Percentiles rank a stretch among this genome's conserved stretches.
phyloP scores from a whole-genome alignment of 805 yeast species.

The Candida vartiovaarae region DNA sequence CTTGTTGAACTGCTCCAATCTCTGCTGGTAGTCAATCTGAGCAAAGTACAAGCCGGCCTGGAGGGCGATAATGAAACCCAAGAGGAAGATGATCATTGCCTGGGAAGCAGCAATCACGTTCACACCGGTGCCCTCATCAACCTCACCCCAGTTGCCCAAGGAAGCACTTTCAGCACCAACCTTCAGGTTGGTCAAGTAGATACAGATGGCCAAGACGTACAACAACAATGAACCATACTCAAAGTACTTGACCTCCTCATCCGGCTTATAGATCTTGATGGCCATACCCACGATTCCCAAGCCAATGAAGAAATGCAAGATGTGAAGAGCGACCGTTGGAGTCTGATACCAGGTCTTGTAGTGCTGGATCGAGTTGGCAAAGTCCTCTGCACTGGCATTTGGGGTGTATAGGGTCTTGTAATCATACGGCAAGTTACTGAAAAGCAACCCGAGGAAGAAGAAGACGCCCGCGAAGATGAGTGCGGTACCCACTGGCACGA shows the following conservation, averaged over 20 bases:
- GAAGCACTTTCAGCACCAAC: constrained; percentile 68
- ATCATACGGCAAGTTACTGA: constrained; percentile 79
- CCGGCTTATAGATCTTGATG: constrained; percentile 80
- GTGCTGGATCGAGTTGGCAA: constrained; percentile 59
- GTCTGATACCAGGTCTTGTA: constrained; percentile 67
- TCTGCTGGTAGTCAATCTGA: constrained; percentile 44
- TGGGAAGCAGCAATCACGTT: constrained; percentile 89
- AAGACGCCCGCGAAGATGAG: constrained; percentile 41
- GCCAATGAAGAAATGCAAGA: constrained; percentile 51
- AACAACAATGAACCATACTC: constrained; percentile 85
- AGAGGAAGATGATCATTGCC: constrained; percentile 61
- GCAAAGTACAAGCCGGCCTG: constrained; percentile 92
- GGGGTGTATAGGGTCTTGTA: constrained; percentile 62
- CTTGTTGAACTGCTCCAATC: constrained; percentile 27
- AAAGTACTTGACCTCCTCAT: constrained; percentile 75
- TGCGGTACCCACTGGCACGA: constrained; percentile 40
- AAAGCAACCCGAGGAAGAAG: constrained; percentile 74
- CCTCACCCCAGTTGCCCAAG: constrained; percentile 89
- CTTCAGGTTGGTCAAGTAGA: constrained; percentile 81
- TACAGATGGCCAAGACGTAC: constrained; percentile 62
- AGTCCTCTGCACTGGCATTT: constrained; percentile 43
- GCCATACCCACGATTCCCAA: constrained; percentile 69
- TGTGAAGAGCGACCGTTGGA: constrained; percentile 52
- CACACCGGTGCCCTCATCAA: constrained; percentile 75
- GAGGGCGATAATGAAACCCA: constrained; percentile 73